Evolutionary conservation across 2,329 filamentous ascomycete species (phyloP).

Genomic region (Trichoderma brevicompactum): DNA sequence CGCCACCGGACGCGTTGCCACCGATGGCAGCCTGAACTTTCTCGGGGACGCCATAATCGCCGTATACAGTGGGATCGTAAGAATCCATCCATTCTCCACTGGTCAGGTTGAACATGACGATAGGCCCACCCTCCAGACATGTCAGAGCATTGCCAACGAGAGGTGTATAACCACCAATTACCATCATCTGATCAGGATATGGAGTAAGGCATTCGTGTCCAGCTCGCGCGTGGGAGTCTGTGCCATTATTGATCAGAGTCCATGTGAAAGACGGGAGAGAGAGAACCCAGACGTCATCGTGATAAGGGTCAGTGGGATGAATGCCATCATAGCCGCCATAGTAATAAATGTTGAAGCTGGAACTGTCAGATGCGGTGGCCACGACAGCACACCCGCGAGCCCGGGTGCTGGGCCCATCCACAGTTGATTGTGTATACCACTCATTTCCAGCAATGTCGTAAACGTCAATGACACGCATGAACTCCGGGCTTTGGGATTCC

Average conservation of each 20-base stretch:
- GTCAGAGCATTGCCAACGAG: conserved; percentile 31
- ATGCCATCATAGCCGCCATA: conserved; percentile 75
- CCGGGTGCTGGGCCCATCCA: conserved; percentile 58
- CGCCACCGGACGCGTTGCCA: conserved; percentile 66
- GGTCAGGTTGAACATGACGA: conserved; percentile 75
- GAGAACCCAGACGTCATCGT: conserved; percentile 78
- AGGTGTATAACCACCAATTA: conserved; percentile 68
- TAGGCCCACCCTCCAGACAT: conserved; percentile 58
- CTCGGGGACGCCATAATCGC: conserved; percentile 71
- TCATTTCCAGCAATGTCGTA: conserved; percentile 72
- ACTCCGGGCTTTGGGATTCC: conserved; percentile 67
- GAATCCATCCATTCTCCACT: conserved; percentile 69
- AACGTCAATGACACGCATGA: conserved; percentile 73
- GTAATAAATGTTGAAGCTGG: conserved; percentile 82
- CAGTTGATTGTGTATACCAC: conserved; percentile 73
- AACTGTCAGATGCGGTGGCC: conserved; percentile 69
- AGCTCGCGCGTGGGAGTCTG: conserved; percentile 60
- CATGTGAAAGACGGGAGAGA: conserved; percentile 81
- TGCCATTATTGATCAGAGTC: conserved; percentile 60
- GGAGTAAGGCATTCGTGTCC: conserved; percentile 76
- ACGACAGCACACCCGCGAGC: conserved; percentile 75
- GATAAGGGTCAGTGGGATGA: conserved; percentile 44
- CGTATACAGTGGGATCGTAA: conserved; percentile 68
- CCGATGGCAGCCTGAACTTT: conserved; percentile 69
- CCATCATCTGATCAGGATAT: conserved; percentile 81